These are phyloP conservation scores for Penicillium bovifimosum DNA, from an alignment of 495 filamentous ascomycete genomes.

Conservation along the genomic window DNA sequence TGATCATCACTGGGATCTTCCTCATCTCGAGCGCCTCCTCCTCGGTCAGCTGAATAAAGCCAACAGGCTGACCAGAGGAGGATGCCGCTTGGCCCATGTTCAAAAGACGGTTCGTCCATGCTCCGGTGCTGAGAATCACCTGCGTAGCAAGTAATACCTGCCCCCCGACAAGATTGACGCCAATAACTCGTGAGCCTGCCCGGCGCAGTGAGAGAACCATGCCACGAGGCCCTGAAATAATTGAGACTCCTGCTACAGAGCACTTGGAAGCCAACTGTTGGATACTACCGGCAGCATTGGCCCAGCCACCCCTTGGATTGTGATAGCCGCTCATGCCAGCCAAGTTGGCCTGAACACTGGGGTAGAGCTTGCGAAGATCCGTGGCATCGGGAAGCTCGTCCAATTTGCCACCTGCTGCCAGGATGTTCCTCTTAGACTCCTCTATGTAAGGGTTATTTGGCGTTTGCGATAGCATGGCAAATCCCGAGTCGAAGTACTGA, in stretches of 20 bases:
- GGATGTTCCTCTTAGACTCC: slow-evolving; percentile 6
- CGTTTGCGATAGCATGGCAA: slow-evolving; percentile 1
- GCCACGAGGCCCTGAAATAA: slow-evolving; percentile 14
- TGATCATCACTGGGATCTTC: slow-evolving; percentile 43
- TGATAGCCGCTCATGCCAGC: slow-evolving; percentile 46
- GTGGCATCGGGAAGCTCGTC: slow-evolving; percentile 6
- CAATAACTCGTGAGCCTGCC: slow-evolving; percentile 7
- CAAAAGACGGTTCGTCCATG: slow-evolving; percentile 66
- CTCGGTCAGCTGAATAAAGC: slow-evolving; percentile 16
- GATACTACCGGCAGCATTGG: slow-evolving; percentile 62
- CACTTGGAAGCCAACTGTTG: slow-evolving; percentile 40
- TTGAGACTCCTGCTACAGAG: slow-evolving; percentile 16
- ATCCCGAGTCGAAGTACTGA: neutral
- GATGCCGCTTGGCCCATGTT: slow-evolving; percentile 60
- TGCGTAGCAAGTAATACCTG: slow-evolving; percentile 60
- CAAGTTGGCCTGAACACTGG: neutral
- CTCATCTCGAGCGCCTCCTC: slow-evolving; percentile 13
- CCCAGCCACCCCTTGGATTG: slow-evolving; percentile 66
- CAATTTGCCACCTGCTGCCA: neutral
- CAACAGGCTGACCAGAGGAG: slow-evolving; percentile 44
- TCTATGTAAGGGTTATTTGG: slow-evolving; percentile 20
- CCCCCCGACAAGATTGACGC: slow-evolving; percentile 30
- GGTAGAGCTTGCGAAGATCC: slow-evolving; percentile 5
- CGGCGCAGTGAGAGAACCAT: slow-evolving; percentile 11
- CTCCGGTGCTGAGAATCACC: slow-evolving; percentile 46